phyloP scores from a whole-genome alignment of 768 basidiomycete genomes.

The Agaricus subrufescens region DNA sequence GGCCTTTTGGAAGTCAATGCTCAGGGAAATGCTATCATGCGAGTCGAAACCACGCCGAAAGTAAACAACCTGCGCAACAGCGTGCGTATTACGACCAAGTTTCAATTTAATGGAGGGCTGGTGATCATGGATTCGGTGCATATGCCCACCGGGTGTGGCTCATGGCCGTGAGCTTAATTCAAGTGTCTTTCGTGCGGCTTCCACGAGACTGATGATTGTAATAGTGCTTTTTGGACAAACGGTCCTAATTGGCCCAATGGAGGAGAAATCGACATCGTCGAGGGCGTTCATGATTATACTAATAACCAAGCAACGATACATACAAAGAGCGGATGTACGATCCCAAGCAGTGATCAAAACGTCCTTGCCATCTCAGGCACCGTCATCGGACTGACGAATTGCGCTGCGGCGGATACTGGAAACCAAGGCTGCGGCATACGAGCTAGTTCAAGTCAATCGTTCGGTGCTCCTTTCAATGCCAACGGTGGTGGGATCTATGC shows the following conservation, averaged over 20 bases:
- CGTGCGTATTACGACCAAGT: constrained; percentile 69
- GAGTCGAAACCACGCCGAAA: constrained; percentile 76
- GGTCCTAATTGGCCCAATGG: constrained; percentile 59
- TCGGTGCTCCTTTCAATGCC: constrained; percentile 84
- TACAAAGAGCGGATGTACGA: constrained; percentile 64
- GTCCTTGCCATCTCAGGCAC: constrained; percentile 55
- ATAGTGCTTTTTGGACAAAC: constrained; percentile 46
- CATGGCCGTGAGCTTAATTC: constrained; percentile 61
- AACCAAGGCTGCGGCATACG: constrained; percentile 84
- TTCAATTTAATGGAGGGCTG: constrained; percentile 59
- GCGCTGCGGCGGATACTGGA: constrained; percentile 61
- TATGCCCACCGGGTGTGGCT: constrained; percentile 88
- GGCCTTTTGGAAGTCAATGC: constrained; percentile 64
- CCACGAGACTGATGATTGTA: background rate
- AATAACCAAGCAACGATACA: constrained; percentile 82
- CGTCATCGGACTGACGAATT: constrained; percentile 68
- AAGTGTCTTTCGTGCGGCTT: background rate
- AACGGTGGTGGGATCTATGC: constrained; percentile 87
- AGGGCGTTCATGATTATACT: constrained; percentile 79
- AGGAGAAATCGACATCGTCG: constrained; percentile 83
- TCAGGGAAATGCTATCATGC: constrained; percentile 80
- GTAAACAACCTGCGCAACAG: constrained; percentile 69
- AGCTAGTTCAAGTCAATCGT: constrained; percentile 53
- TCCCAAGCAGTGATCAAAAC: constrained; percentile 44
- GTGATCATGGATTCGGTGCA: constrained; percentile 82